Evolutionary conservation across 768 basidiomycete species (phyloP).

Genomic region (Lenzites betulinus): DNA sequence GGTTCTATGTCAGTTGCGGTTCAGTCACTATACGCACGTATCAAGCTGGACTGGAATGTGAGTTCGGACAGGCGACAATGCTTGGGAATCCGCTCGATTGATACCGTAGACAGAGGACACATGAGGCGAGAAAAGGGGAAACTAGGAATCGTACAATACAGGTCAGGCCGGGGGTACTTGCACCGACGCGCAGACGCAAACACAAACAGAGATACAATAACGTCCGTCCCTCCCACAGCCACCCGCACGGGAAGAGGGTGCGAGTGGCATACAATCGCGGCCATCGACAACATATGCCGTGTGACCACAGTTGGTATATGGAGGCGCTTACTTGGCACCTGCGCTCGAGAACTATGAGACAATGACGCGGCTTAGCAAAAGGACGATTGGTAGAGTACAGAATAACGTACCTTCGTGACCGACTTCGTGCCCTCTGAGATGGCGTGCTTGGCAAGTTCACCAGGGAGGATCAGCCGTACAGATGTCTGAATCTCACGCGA

Average conservation of each 20-base stretch:
- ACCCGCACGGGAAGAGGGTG: background rate
- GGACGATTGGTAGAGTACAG: too few species aligned
- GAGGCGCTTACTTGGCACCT: conserved; percentile 40
- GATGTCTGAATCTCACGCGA: conserved; percentile 98
- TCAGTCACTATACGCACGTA: too few species aligned
- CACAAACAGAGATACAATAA: conserved; percentile 17
- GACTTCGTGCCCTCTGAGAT: conserved; percentile 92
- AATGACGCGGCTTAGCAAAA: background rate
- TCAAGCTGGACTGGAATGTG: too few species aligned
- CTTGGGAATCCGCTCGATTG: conserved; percentile 3
- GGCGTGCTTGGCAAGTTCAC: conserved; percentile 97
- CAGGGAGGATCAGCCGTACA: conserved; percentile 93
- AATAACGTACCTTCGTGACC: conserved; percentile 54
- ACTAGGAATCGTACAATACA: conserved; percentile 23
- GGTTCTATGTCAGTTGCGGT: too few species aligned
- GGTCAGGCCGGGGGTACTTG: conserved; percentile 10
- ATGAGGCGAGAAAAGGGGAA: conserved; percentile 3
- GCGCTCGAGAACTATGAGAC: conserved; percentile 45
- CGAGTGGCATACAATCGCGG: background rate
- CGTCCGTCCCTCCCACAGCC: conserved; percentile 6
- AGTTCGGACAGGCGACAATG: too few species aligned
- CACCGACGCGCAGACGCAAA: conserved; percentile 6
- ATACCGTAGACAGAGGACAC: conserved; percentile 2
- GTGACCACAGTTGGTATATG: conserved; percentile 6
- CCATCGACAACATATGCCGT: background rate